A percentile compares a stretch with the other conserved stretches of the same genome.
phyloP scores from a whole-genome alignment of 1,139 yeast genomes.

The Saccharomyces hybrid region DNA sequence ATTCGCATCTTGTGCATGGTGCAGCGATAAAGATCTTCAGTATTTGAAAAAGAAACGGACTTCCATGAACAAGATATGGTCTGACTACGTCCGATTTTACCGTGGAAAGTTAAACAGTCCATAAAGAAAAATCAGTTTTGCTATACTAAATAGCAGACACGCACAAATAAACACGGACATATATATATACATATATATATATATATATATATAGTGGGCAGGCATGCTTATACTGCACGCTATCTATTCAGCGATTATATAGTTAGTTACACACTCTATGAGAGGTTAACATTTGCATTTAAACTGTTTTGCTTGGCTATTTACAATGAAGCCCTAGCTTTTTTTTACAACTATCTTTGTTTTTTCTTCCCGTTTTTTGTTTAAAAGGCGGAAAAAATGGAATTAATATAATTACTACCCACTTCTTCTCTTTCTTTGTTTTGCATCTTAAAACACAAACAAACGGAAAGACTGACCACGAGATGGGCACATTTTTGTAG shows the following conservation, averaged over 20 bases:
- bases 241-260: not conserved
- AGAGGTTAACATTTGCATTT: not conserved
- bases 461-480: not conserved
- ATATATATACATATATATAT: too few species aligned
- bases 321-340: not conserved
- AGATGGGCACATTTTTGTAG: not conserved
- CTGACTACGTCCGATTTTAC: slow-evolving; percentile 4
- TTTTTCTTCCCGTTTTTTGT: not conserved
- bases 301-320: not conserved
- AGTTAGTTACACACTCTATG: not conserved
- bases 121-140: not conserved
- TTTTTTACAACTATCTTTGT: not conserved
- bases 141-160: not conserved
- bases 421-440: not conserved
- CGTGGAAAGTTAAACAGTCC: not conserved
- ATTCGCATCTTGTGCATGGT: slow-evolving; percentile 4
- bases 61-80: slow-evolving; percentile 5
- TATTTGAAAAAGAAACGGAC: slow-evolving; percentile 3
- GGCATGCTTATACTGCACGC: not conserved
- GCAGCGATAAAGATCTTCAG: slow-evolving; percentile 2
- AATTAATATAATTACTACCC: not conserved
- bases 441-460: not conserved
- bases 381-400: not conserved
- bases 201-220: not conserved
- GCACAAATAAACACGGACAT: not conserved